These are phyloP conservation scores for Oryza coarctata DNA, from an alignment of 176 grass and related monocot genomes.

Conservation along the genomic window DNA sequence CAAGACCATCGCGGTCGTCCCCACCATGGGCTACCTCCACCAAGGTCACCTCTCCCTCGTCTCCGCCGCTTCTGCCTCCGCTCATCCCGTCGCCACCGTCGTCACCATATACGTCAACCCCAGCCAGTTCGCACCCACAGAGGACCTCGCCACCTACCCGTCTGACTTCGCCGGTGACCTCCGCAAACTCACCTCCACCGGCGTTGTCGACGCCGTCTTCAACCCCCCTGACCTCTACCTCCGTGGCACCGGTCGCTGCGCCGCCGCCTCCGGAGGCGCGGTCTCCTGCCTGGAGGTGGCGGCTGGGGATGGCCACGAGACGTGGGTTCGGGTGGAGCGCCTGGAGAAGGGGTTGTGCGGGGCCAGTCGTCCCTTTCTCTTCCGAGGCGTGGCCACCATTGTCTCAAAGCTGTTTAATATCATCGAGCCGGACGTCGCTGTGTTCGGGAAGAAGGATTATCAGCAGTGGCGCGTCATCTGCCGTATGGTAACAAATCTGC, in stretches of 20 bases:
- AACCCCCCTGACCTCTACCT: constrained; percentile 65
- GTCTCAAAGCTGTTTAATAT: constrained; percentile 84
- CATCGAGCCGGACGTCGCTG: constrained; percentile 71
- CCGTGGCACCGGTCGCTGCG: constrained; percentile 7
- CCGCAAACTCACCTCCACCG: constrained; percentile 60
- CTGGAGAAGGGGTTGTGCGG: constrained; percentile 76
- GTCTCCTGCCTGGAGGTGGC: constrained; percentile 61
- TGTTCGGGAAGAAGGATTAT: constrained; percentile 99
- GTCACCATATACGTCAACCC: constrained; percentile 94
- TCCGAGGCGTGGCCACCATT: constrained; percentile 77
- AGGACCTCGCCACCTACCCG: constrained; percentile 73
- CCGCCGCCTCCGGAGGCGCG: neutral
- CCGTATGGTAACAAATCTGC: constrained; percentile 58
- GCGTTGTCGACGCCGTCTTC: constrained; percentile 60
- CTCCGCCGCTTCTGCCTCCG: constrained; percentile 23
- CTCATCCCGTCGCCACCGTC: constrained; percentile 51
- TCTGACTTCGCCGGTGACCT: constrained; percentile 69
- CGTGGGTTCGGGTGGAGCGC: constrained; percentile 79
- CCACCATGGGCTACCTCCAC: constrained; percentile 96
- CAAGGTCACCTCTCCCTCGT: constrained; percentile 83
- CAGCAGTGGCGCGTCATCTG: constrained; percentile 88
- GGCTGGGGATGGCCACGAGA: constrained; percentile 58
- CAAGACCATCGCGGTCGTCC: constrained; percentile 59
- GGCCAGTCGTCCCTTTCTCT: constrained; percentile 74
- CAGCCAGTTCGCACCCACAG: constrained; percentile 73